Percentiles rank a stretch among this genome's conserved stretches.
Conservation (phyloP, 208 protist genomes). For the Trypanosoma melophagium region DNA sequence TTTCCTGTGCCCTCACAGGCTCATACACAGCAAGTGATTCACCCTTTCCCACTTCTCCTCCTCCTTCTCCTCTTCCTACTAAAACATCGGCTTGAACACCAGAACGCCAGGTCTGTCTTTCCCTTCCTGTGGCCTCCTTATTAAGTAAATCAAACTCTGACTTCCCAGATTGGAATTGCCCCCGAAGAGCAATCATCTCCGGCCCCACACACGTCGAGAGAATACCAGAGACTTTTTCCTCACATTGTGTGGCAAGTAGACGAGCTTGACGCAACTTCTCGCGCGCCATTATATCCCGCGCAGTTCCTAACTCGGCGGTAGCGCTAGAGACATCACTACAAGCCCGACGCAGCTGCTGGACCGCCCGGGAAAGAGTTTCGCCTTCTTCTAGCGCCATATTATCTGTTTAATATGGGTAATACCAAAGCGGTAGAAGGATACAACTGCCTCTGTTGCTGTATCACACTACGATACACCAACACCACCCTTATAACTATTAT, state of each 20-base stretch:
- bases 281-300: conserved; percentile 54
- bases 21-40: not conserved
- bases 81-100: not conserved
- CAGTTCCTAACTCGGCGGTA: conserved; percentile 53
- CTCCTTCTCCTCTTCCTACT: not conserved
- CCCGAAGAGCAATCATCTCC: conserved; percentile 32
- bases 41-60: not conserved
- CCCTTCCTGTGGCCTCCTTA: conserved; percentile 44
- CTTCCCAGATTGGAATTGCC: conserved; percentile 42
- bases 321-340: conserved; percentile 48
- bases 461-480: too few relatives aligned
- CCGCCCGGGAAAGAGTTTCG: conserved; percentile 51
- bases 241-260: conserved; percentile 51
- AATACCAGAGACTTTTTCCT: conserved; percentile 28
- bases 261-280: conserved; percentile 53
- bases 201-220: conserved; percentile 9
- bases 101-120: conserved; percentile 55
- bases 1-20: conserved; percentile 39
- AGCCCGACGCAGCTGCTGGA: conserved; percentile 55
- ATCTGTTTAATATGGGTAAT: not conserved
- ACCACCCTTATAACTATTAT: not conserved
- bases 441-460: too few relatives aligned
- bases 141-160: conserved; percentile 49
- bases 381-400: conserved; percentile 62
- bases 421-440: too few relatives aligned